These are phyloP conservation scores for Scutellaria minor DNA, from an alignment of 257 asterid species.

Conservation along the genomic window DNA sequence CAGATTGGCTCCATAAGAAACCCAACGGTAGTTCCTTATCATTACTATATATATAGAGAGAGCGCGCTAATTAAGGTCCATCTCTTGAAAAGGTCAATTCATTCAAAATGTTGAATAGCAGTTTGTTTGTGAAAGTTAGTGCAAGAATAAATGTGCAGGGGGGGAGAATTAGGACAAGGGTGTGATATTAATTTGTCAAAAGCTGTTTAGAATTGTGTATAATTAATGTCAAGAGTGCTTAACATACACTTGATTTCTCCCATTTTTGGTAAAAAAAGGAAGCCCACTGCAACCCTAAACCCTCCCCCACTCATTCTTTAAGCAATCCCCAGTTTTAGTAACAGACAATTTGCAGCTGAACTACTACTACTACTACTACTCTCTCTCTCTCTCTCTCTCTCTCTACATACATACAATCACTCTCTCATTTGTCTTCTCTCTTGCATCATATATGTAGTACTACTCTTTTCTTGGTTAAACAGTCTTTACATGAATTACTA, in stretches of 20 bases:
- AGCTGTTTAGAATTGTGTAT: conserved; percentile 33
- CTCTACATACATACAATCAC: background rate
- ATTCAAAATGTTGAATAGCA: no score
- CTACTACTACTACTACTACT: background rate
- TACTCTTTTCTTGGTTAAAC: conserved; percentile 22
- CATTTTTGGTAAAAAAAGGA: conserved; percentile 43
- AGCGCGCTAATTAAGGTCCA: no score
- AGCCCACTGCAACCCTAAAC: conserved; percentile 37
- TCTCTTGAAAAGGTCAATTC: no score
- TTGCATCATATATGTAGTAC: background rate
- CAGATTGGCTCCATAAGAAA: no score
- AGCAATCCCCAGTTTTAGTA: conserved; percentile 57
- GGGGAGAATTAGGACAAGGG: no score
- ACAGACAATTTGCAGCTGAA: conserved; percentile 47
- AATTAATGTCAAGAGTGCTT: conserved; percentile 46
- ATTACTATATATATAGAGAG: no score
- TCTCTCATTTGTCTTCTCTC: no score
- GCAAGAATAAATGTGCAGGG: no score
- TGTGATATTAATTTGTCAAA: conserved; percentile 26
- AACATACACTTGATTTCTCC: conserved; percentile 48
- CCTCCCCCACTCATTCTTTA: conserved; percentile 43
- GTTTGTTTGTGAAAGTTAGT: no score
- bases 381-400: background rate
- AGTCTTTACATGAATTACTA: background rate
- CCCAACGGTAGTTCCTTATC: no score